phyloP scores from a whole-genome alignment of 441 rosid genomes.

The Lagerstroemia fauriei region DNA sequence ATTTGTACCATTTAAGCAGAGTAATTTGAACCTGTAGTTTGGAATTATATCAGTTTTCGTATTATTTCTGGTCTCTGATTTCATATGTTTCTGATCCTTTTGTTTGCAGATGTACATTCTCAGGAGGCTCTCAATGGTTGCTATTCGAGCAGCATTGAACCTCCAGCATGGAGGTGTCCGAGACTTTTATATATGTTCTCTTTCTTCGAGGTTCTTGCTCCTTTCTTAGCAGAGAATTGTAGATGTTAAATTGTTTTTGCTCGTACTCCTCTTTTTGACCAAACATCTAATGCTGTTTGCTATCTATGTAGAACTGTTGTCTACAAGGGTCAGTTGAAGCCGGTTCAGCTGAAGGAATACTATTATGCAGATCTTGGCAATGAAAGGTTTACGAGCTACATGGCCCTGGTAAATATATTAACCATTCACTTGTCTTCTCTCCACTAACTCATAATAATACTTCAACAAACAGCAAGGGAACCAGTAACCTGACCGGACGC shows the following conservation, averaged over 20 bases:
- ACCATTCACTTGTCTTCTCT: constrained; percentile 70
- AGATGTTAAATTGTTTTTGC: constrained; percentile 3
- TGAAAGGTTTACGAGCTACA: constrained; percentile 99
- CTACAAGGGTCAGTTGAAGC: constrained; percentile 96
- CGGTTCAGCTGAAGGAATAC: constrained; percentile 83
- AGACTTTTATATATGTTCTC: constrained; percentile 97
- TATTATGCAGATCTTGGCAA: constrained; percentile 96
- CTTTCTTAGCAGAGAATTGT: neutral
- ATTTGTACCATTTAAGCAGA: too few relatives aligned
- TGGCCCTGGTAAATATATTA: constrained; percentile 99
- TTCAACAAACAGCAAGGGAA: constrained; percentile 99
- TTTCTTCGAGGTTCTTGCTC: constrained; percentile 76
- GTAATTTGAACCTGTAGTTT: too few relatives aligned
- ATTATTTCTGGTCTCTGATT: neutral
- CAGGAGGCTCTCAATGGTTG: constrained; percentile 88
- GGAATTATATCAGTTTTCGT: too few relatives aligned
- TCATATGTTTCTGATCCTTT: constrained; percentile 22
- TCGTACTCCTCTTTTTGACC: neutral
- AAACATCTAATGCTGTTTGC: neutral
- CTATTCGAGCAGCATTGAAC: constrained; percentile 87
- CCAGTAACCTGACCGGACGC: constrained; percentile 83
- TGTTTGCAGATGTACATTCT: constrained; percentile 84
- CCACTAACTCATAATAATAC: constrained; percentile 75
- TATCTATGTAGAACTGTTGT: constrained; percentile 73
- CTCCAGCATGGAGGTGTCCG: constrained; percentile 80